Percentiles rank a stretch among this genome's conserved stretches.
phyloP scores from a whole-genome alignment of 306 rosid species.

The Gastrolobium villosum region DNA sequence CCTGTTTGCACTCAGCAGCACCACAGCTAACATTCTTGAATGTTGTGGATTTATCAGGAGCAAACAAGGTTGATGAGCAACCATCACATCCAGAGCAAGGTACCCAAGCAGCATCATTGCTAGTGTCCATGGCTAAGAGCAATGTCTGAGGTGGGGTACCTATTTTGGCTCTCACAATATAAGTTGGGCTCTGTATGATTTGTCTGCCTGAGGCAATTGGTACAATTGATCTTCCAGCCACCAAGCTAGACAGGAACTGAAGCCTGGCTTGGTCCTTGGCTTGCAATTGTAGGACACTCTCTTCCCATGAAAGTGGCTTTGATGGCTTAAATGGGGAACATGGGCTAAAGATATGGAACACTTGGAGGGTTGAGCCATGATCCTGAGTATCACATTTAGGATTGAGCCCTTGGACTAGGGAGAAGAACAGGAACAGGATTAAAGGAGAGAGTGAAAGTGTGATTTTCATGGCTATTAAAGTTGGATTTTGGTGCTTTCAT shows the following conservation, averaged over 20 bases:
- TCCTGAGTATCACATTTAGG: conserved; percentile 63
- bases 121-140: conserved; percentile 85
- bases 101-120: conserved; percentile 94
- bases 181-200: conserved; percentile 81
- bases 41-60: conserved; percentile 69
- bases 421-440: conserved; percentile 44
- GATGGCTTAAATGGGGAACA: conserved; percentile 80
- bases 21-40: conserved; percentile 64
- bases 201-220: conserved; percentile 97
- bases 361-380: conserved; percentile 69
- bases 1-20: conserved; percentile 83
- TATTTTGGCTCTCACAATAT: conserved; percentile 74
- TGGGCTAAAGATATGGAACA: conserved; percentile 76
- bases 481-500: conserved; percentile 44
- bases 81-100: conserved; percentile 89
- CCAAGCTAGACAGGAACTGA: conserved; percentile 66
- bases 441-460: conserved; percentile 37
- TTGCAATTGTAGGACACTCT: conserved; percentile 69
- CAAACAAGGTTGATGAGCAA: conserved; percentile 69
- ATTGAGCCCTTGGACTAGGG: conserved; percentile 55
- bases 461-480: conserved; percentile 54
- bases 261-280: conserved; percentile 76
- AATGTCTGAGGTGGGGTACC: conserved; percentile 87
- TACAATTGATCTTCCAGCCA: conserved; percentile 64
- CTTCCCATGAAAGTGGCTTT: conserved; percentile 71